phyloP scores from a whole-genome alignment of 176 grass and related monocot genomes.

The Zea luxurians region DNA sequence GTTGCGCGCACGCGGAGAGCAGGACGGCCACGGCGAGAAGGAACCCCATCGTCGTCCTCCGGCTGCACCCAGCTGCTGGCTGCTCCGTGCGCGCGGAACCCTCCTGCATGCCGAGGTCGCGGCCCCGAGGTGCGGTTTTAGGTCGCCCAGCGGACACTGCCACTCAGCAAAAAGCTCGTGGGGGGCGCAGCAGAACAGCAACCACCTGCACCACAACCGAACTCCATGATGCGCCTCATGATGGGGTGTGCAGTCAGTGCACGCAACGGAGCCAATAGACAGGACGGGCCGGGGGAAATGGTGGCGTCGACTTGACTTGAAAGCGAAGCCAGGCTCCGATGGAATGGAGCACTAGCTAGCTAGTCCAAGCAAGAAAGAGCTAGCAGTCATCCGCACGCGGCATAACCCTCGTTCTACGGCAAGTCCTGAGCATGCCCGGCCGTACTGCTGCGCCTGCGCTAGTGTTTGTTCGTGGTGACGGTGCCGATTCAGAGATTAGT shows the following conservation, averaged over 20 bases:
- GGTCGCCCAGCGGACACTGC: conserved; percentile 29
- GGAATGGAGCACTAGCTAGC: not conserved
- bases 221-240: conserved; percentile 64
- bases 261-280: conserved; percentile 31
- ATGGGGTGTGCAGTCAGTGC: conserved; percentile 53
- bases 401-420: conserved; percentile 49
- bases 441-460: not conserved
- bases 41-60: not conserved
- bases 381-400: not conserved
- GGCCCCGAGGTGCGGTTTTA: conserved; percentile 52
- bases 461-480: conserved; percentile 13
- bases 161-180: conserved; percentile 41
- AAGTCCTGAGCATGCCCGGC: not conserved
- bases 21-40: conserved; percentile 36
- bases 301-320: conserved; percentile 58
- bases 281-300: not conserved
- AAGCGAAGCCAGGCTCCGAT: conserved; percentile 55
- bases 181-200: conserved; percentile 51
- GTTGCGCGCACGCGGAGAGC: conserved; percentile 37
- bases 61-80: conserved; percentile 5
- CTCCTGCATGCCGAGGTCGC: not conserved
- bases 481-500: conserved; percentile 20
- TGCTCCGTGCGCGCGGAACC: conserved; percentile 27
- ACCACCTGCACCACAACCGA: conserved; percentile 69
- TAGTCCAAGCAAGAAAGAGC: conserved; percentile 26